Conservation (phyloP, 768 basidiomycete genomes). For the Tulasnella sp. region DNA sequence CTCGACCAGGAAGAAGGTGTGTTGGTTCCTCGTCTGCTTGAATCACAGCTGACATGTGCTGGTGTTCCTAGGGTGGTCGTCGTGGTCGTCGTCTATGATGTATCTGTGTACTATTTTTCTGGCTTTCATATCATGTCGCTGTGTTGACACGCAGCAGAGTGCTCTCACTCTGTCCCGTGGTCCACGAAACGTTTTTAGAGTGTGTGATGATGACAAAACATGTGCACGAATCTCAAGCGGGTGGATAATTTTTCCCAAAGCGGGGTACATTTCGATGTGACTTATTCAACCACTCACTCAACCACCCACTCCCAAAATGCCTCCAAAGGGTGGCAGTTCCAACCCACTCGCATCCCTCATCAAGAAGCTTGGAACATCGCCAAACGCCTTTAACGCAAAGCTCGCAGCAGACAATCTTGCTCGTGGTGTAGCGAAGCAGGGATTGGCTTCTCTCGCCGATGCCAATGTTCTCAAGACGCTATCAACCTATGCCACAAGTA, state of each 20-base stretch:
- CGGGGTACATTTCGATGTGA: not conserved
- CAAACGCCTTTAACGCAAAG: constrained; percentile 75
- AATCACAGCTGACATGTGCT: constrained; percentile 13
- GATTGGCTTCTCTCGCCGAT: constrained; percentile 54
- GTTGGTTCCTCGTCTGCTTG: constrained; percentile 23
- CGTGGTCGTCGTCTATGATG: constrained; percentile 83
- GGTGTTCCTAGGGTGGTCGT: constrained; percentile 73
- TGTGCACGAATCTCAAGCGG: not conserved
- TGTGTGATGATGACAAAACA: not conserved
- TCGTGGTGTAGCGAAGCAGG: constrained; percentile 56
- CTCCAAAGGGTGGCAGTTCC: not conserved
- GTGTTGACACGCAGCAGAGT: constrained; percentile 21
- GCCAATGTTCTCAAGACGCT: constrained; percentile 53
- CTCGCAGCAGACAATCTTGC: constrained; percentile 75
- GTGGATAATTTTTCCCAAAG: constrained; percentile 1
- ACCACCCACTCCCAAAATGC: not conserved
- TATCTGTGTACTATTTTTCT: not conserved
- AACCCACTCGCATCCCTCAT: constrained; percentile 32
- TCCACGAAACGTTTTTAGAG: constrained; percentile 12
- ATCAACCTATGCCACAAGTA: constrained; percentile 56
- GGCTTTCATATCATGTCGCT: constrained; percentile 15
- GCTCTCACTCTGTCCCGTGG: constrained; percentile 20
- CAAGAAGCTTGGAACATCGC: constrained; percentile 48
- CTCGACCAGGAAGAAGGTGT: constrained; percentile 91
- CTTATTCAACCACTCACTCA: not conserved